Conservation (phyloP, 148 eudicot species). For the Rheum nobile region DNA sequence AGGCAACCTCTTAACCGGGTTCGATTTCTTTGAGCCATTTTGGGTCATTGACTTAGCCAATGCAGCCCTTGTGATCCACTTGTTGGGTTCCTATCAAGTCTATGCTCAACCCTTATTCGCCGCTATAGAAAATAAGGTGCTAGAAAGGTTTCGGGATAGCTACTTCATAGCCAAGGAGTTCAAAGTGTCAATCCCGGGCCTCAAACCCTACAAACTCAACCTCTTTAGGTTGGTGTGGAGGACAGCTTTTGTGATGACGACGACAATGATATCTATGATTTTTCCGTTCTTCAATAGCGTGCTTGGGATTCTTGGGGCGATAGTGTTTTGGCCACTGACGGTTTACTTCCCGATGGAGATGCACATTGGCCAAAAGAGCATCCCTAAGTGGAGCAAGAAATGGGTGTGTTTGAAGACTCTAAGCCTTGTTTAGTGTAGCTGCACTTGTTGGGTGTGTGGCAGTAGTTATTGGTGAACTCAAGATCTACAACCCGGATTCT, state of each 20-base stretch:
- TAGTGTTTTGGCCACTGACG: slow-evolving; percentile 60
- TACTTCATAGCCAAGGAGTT: slow-evolving; percentile 18
- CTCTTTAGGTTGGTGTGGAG: slow-evolving; percentile 41
- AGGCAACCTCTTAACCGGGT: slow-evolving; percentile 3
- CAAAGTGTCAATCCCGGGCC: slow-evolving; percentile 28
- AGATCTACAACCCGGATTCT: no score
- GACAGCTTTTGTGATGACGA: slow-evolving; percentile 37
- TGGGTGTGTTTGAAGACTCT: background rate
- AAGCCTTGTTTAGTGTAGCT: no score
- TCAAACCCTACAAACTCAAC: slow-evolving; percentile 23
- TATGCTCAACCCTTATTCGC: slow-evolving; percentile 31
- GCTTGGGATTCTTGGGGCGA: slow-evolving; percentile 47
- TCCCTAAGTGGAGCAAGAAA: slow-evolving; percentile 29
- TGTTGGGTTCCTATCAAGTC: background rate
- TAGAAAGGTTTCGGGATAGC: slow-evolving; percentile 20
- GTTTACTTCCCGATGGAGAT: slow-evolving; percentile 24
- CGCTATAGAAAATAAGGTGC: slow-evolving; percentile 27
- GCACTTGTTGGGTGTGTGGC: no score
- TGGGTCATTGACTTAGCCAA: slow-evolving; percentile 3
- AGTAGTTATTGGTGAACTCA: no score
- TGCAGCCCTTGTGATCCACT: background rate
- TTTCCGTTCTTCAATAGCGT: slow-evolving; percentile 64
- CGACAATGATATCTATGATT: slow-evolving; percentile 33
- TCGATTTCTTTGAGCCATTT: slow-evolving; percentile 1
- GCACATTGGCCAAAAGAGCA: slow-evolving; percentile 41